Base-by-base conservation (phyloP, 2,329 filamentous ascomycete genomes). In the Penicillium rolfsii region DNA sequence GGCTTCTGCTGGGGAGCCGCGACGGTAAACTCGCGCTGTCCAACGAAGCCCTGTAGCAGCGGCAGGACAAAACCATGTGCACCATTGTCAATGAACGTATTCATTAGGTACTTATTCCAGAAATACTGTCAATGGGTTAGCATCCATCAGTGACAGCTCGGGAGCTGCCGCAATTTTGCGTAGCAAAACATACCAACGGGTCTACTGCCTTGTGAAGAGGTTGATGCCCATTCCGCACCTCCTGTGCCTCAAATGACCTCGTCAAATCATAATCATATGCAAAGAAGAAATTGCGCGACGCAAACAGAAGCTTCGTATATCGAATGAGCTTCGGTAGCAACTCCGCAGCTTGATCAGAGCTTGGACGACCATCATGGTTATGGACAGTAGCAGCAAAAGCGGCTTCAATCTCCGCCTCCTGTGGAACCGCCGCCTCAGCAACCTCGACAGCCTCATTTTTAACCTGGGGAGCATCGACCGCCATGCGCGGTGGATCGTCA, bases 191-290 rank as follows among this genome's bases (percentile, higher is more conserved):
- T 74, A 86, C 84, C 75, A 88, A 77, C 35, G 86, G 84, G 74
- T 97, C 91, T 24, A 89, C 92, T 60, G 86, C 83, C 64, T 86
- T 86, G 74, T 91, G 85, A 4, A 97, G 80, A 5, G 93, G 88
- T 4, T 85, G 67, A 49, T 83, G 82, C 14, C 79, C 77, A 26
- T 70, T 76, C 35, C 73, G 69, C 7, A 74, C 57, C 48, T 76
- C 74, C 68, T 80, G 76, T 40, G 75, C 73, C 55, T 76, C 74
- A 62, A 85, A 74, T 57, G 85, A 87, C 58, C 89, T 85, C 0
- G 95, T 98, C 54, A 99, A 85, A 73, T 99, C 93, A 73, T 94
- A 85, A 66, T 99, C 95, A 74, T 99, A 97, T 0, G 93, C 93
- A 75, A 94, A 99, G 80, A 90, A 98, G 76, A 97, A 98, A 74